phyloP scores from a whole-genome alignment of 2,329 filamentous ascomycete genomes.

The Ceratocystiopsis sp. region DNA sequence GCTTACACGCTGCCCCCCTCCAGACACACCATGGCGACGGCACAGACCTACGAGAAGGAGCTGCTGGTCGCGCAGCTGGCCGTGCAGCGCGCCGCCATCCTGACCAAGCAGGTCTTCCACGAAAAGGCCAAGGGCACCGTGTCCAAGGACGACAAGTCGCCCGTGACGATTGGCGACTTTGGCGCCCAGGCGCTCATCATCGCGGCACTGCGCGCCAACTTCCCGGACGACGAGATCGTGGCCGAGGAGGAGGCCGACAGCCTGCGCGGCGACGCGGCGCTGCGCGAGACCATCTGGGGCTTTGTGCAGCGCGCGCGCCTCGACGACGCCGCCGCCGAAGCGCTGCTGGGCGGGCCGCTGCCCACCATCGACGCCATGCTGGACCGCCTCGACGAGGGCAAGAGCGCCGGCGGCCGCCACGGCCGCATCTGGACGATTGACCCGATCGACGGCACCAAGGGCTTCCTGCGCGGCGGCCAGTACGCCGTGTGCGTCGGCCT shows the following conservation, averaged over 20 bases:
- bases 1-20: neutral
- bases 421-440: constrained; percentile 93
- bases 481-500: constrained; percentile 90
- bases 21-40: constrained; percentile 28
- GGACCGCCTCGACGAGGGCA: constrained; percentile 48
- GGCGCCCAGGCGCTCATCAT: constrained; percentile 96
- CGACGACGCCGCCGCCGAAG: constrained; percentile 38
- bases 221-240: constrained; percentile 80
- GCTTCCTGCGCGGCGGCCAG: constrained; percentile 88
- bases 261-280: constrained; percentile 51
- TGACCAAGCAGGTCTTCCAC: constrained; percentile 40
- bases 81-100: constrained; percentile 56
- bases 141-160: constrained; percentile 87
- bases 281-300: constrained; percentile 68
- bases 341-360: constrained; percentile 45
- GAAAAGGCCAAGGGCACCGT: constrained; percentile 89
- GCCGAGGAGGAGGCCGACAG: constrained; percentile 85
- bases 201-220: constrained; percentile 70
- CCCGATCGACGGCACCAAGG: constrained; percentile 95
- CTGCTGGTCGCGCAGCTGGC: constrained; percentile 72
- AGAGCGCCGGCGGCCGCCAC: constrained; percentile 50
- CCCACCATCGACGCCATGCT: constrained; percentile 37
- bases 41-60: constrained; percentile 51
- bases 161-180: constrained; percentile 95
- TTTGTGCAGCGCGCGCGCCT: constrained; percentile 54